phyloP scores from a whole-genome alignment of 441 rosid genomes.

The Eutrema salsugineum region DNA sequence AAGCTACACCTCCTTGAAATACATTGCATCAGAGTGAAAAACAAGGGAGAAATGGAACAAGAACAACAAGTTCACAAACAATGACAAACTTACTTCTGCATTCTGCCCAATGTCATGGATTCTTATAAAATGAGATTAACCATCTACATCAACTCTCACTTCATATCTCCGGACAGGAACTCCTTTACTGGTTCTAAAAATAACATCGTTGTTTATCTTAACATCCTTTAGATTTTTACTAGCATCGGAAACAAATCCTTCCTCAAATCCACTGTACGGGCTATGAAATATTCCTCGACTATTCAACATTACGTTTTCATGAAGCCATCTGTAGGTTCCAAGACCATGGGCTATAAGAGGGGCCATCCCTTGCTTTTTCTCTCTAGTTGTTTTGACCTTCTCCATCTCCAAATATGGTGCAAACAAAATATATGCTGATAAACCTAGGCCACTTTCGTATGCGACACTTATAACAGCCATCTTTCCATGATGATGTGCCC shows the following conservation, averaged over 20 bases:
- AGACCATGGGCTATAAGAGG: conserved; percentile 84
- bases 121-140: conserved; percentile 47
- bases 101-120: conserved; percentile 51
- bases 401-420: conserved; percentile 69
- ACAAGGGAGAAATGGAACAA: conserved; percentile 2
- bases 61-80: not conserved
- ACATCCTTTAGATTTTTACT: conserved; percentile 48
- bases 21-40: conserved; percentile 12
- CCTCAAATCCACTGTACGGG: conserved; percentile 51
- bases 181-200: conserved; percentile 38
- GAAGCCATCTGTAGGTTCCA: conserved; percentile 89
- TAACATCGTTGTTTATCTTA: conserved; percentile 50
- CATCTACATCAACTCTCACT: conserved; percentile 45
- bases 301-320: conserved; percentile 63
- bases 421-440: conserved; percentile 72
- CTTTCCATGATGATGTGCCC: conserved; percentile 91
- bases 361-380: conserved; percentile 35
- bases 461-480: conserved; percentile 91
- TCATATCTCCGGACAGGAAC: conserved; percentile 47
- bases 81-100: conserved; percentile 41
- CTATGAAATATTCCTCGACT: conserved; percentile 50
- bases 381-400: conserved; percentile 42
- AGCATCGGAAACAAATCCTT: conserved; percentile 64
- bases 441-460: conserved; percentile 80
- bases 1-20: conserved; percentile 50